Percentiles rank a stretch among this genome's conserved stretches.
Conservation (phyloP, 2,329 filamentous ascomycete genomes). For the Chrysoporthe austroafricana region DNA sequence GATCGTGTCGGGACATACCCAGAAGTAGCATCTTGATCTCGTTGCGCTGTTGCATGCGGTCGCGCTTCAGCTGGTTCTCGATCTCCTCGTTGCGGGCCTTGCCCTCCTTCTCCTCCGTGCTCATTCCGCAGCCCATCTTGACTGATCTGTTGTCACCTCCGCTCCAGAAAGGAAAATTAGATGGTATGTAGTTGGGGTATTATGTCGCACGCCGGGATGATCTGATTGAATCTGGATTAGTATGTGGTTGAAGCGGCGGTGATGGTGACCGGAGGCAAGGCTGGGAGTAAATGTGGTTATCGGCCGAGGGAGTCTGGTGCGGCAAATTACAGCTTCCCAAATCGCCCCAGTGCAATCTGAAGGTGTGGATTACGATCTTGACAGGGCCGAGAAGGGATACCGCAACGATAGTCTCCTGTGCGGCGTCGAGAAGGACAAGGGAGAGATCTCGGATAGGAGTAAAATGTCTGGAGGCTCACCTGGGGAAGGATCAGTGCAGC, state of each 20-base stretch:
- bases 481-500: conserved; percentile 18
- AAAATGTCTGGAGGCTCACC: conserved; percentile 15
- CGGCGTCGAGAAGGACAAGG: neutral
- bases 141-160: conserved; percentile 40
- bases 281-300: neutral
- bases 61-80: conserved; percentile 97
- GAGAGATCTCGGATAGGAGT: neutral
- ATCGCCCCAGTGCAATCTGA: conserved; percentile 2
- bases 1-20: conserved; percentile 62
- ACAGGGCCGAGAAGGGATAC: neutral
- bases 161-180: conserved; percentile 9
- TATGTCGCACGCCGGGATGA: conserved; percentile 9
- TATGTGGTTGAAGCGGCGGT: conserved; percentile 2
- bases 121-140: conserved; percentile 99
- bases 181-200: neutral
- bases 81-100: conserved; percentile 99
- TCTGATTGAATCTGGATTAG: conserved; percentile 5
- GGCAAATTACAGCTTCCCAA: conserved; percentile 2
- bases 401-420: neutral
- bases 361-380: neutral
- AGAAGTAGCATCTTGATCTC: conserved; percentile 99
- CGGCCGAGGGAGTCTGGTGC: neutral
- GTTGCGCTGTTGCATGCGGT: conserved; percentile 98
- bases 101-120: conserved; percentile 99
- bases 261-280: neutral